Evolutionary conservation across 345 rosid genomes (phyloP).

Genomic region (Balakata baccata): DNA sequence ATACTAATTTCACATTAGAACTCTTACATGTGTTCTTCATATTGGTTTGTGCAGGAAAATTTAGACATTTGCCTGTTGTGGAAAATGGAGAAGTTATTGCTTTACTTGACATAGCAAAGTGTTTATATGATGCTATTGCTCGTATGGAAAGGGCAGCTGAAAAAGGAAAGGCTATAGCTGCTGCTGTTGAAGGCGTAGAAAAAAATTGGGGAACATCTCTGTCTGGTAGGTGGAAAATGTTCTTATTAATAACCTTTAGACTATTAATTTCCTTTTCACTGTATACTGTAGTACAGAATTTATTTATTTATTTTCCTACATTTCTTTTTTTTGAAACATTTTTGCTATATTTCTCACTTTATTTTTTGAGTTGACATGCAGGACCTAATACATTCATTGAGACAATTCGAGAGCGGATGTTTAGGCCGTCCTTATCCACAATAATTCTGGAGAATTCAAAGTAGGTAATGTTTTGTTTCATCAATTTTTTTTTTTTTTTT

Average conservation of each 20-base stretch:
- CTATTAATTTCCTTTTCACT: background rate
- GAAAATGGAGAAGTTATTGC: conserved; percentile 99
- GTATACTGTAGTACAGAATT: background rate
- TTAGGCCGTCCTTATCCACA: conserved; percentile 86
- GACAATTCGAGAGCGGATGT: conserved; percentile 90
- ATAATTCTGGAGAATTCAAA: conserved; percentile 83
- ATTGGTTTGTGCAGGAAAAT: conserved; percentile 59
- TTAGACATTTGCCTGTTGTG: conserved; percentile 98
- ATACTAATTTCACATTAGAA: background rate
- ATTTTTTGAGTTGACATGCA: conserved; percentile 30
- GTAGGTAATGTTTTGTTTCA: conserved; percentile 76
- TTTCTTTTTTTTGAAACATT: conserved; percentile 6
- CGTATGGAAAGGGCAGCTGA: conserved; percentile 99
- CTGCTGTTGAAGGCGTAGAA: conserved; percentile 99
- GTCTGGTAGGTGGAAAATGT: conserved; percentile 52
- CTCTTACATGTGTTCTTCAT: conserved; percentile 14
- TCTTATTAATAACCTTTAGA: background rate
- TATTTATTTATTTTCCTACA: background rate
- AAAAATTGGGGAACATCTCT: conserved; percentile 82
- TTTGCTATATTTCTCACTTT: too few species aligned
- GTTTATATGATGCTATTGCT: conserved; percentile 96
- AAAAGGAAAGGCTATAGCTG: conserved; percentile 98
- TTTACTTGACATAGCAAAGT: conserved; percentile 91
- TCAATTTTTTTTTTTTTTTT: conserved; percentile 15
- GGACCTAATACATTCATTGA: conserved; percentile 83